Evolutionary conservation across 2,329 filamentous ascomycete species (phyloP).

Genomic region (Colletotrichum abscissum): DNA sequence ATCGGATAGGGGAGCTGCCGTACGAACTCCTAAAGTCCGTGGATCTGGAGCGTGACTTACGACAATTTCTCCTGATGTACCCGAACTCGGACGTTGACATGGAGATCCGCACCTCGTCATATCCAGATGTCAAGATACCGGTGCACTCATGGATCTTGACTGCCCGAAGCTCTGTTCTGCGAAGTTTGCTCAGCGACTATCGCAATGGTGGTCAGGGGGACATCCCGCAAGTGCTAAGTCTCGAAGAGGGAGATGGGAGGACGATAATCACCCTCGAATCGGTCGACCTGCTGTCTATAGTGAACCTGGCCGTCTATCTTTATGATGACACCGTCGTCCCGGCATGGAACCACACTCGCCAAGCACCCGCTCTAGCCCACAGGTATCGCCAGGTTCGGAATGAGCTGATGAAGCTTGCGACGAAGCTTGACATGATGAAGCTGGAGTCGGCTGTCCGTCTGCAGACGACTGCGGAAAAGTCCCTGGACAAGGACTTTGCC

Average conservation of each 20-base stretch:
- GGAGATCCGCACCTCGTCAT: conserved; percentile 65
- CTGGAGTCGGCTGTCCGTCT: conserved; percentile 83
- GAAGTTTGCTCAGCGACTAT: conserved; percentile 69
- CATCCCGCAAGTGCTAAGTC: conserved; percentile 69
- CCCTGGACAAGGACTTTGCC: conserved; percentile 77
- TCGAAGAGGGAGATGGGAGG: conserved; percentile 63
- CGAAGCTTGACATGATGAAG: conserved; percentile 74
- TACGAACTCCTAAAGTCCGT: conserved; percentile 68
- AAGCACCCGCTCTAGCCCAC: conserved; percentile 72
- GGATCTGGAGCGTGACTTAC: conserved; percentile 74
- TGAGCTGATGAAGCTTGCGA: conserved; percentile 90
- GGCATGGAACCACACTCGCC: conserved; percentile 84
- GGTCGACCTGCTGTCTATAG: conserved; percentile 80
- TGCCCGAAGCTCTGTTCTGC: conserved; percentile 77
- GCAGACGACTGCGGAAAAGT: conserved; percentile 73
- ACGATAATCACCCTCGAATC: conserved; percentile 72
- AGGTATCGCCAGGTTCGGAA: conserved; percentile 83
- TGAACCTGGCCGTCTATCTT: conserved; percentile 83
- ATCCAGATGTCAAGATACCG: conserved; percentile 79
- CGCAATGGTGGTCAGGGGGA: conserved; percentile 64
- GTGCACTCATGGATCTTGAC: conserved; percentile 85
- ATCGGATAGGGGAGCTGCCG: conserved; percentile 62
- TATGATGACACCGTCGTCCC: conserved; percentile 86
- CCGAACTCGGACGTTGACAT: conserved; percentile 54
- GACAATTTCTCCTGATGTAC: conserved; percentile 57